Percentiles rank a stretch among this genome's conserved stretches.
phyloP scores from a whole-genome alignment of 2,329 filamentous ascomycete species.

The Zymoseptoria pseudotritici region DNA sequence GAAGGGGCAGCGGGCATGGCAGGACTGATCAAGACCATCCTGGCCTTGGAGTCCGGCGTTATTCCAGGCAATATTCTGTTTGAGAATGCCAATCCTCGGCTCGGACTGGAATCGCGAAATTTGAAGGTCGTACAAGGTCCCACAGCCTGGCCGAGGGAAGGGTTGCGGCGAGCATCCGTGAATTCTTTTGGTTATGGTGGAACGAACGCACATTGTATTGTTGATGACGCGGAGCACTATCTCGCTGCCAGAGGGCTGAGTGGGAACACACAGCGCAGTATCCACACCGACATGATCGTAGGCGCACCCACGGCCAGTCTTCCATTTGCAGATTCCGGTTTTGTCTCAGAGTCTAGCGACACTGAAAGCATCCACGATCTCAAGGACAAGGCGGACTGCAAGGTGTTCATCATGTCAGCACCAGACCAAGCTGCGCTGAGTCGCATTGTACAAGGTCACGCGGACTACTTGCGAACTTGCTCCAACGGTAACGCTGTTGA shows the following conservation, averaged over 20 bases:
- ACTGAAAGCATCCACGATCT: not conserved
- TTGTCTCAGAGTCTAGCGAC: not conserved
- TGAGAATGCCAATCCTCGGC: slow-evolving; percentile 14
- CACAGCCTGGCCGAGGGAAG: slow-evolving; percentile 32
- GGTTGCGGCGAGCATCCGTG: slow-evolving; percentile 3
- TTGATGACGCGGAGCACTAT: slow-evolving; percentile 13
- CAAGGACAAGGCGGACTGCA: not conserved
- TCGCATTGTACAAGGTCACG: not conserved
- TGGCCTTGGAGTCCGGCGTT: slow-evolving; percentile 17
- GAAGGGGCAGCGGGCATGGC: not conserved
- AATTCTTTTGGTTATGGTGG: slow-evolving; percentile 24
- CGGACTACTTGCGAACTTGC: not conserved
- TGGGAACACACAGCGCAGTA: not conserved
- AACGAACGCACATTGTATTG: slow-evolving; percentile 21
- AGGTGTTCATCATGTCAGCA: not conserved
- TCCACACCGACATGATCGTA: not conserved
- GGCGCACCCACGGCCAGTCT: not conserved
- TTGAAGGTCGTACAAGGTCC: not conserved
- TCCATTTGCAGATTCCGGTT: not conserved
- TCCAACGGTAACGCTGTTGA: not conserved
- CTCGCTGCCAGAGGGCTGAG: not conserved
- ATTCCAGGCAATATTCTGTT: slow-evolving; percentile 18
- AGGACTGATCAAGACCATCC: slow-evolving; percentile 3
- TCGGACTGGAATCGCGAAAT: not conserved
- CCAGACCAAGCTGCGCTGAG: not conserved